Percentiles rank a stretch among this genome's conserved stretches.
Conservation (phyloP, 495 filamentous ascomycete species). For the Penicillium arizonense region DNA sequence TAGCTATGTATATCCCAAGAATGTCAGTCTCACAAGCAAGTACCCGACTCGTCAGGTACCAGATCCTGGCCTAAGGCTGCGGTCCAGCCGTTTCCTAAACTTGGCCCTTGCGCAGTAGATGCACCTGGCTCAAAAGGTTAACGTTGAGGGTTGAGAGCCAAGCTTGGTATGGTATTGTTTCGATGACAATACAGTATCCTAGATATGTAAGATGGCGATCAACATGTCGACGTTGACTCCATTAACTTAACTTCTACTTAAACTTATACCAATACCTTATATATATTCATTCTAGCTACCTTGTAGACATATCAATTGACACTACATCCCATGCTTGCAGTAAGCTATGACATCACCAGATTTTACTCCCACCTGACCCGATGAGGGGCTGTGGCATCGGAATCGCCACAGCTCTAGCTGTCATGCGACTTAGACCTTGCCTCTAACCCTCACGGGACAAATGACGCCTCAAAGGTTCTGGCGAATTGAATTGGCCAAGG, state of each 20-base stretch:
- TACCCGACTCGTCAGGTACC: slow-evolving; percentile 5
- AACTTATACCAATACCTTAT: too few relatives aligned
- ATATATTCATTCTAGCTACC: too few relatives aligned
- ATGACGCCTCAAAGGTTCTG: slow-evolving; percentile 6
- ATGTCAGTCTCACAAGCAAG: slow-evolving; percentile 4
- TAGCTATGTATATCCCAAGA: not conserved
- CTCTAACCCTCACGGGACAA: not conserved
- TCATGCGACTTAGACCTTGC: slow-evolving; percentile 1
- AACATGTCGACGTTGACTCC: too few relatives aligned
- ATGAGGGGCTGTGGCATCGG: slow-evolving; percentile 2
- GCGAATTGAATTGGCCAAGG: not conserved
- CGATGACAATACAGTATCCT: too few relatives aligned
- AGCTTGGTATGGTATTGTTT: too few relatives aligned
- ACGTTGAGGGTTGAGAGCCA: slow-evolving; percentile 1
- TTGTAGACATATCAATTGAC: too few relatives aligned
- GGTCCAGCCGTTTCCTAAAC: not conserved
- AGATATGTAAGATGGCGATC: too few relatives aligned
- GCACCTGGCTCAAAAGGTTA: slow-evolving; percentile 13
- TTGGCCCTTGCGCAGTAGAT: slow-evolving; percentile 10
- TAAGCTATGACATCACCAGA: too few relatives aligned
- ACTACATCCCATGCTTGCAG: too few relatives aligned
- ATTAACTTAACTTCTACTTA: too few relatives aligned
- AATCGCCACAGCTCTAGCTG: slow-evolving; percentile 8
- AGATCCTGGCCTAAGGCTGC: not conserved
- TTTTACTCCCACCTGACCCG: slow-evolving; percentile 2